Percentiles rank a stretch among this genome's conserved stretches.
These are phyloP conservation scores for Brachypodium distachyon DNA, from an alignment of 202 grass and related monocot species.

Conservation along the genomic window DNA sequence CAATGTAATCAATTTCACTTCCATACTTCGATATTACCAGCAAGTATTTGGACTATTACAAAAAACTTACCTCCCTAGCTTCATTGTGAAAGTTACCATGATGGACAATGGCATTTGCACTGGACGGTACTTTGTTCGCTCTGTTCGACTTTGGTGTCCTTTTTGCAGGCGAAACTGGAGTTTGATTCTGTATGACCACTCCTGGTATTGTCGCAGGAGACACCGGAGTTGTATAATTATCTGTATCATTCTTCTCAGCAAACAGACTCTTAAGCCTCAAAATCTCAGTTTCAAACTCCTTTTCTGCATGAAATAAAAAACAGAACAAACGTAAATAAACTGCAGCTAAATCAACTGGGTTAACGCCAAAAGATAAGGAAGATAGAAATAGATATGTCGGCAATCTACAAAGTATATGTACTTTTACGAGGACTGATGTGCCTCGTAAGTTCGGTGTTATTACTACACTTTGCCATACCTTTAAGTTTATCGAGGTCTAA, in stretches of 20 bases:
- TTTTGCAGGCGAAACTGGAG: neutral
- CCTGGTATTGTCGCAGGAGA: neutral
- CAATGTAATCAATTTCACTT: neutral
- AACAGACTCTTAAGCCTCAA: conserved; percentile 40
- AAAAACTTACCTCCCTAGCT: conserved; percentile 15
- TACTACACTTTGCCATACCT: neutral
- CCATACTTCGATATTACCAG: neutral
- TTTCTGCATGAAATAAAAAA: conserved; percentile 40
- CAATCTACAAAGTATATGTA: neutral
- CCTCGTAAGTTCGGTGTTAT: neutral
- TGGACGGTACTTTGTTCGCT: neutral
- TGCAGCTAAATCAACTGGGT: neutral
- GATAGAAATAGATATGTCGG: neutral
- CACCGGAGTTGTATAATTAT: neutral
- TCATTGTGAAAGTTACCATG: neutral
- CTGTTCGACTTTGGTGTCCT: conserved; percentile 3
- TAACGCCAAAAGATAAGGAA: neutral
- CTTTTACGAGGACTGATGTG: neutral
- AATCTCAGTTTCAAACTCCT: conserved; percentile 50
- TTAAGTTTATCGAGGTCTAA: neutral
- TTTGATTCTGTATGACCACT: neutral
- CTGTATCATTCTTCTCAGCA: conserved; percentile 29
- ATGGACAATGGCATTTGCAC: neutral
- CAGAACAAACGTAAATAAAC: neutral
- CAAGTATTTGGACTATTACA: neutral